Percentiles rank a stretch among this genome's conserved stretches.
These are phyloP conservation scores for Cadophora sp. DNA, from an alignment of 2,329 filamentous ascomycete species.

Conservation along the genomic window DNA sequence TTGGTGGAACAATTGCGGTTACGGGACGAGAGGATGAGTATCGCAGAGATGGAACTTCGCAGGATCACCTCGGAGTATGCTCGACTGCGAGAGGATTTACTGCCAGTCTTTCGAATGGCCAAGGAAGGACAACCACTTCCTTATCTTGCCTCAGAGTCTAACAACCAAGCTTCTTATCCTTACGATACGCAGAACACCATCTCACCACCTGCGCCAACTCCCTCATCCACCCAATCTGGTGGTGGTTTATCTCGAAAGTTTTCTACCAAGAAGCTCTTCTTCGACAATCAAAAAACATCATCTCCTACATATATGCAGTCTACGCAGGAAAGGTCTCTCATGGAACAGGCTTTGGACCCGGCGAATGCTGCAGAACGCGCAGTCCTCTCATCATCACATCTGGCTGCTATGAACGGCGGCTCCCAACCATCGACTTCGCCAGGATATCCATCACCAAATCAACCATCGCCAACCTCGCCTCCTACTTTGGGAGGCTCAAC, in stretches of 20 bases:
- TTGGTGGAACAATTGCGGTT: slow-evolving; percentile 88
- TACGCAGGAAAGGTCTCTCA: slow-evolving; percentile 69
- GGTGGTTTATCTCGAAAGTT: slow-evolving; percentile 72
- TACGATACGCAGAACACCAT: slow-evolving; percentile 57
- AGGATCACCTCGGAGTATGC: slow-evolving; percentile 88
- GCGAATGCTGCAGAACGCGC: slow-evolving; percentile 72
- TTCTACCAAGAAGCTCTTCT: slow-evolving; percentile 76
- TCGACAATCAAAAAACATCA: slow-evolving; percentile 77
- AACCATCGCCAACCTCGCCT: slow-evolving; percentile 74
- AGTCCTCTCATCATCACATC: slow-evolving; percentile 70
- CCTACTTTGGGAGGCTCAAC: slow-evolving; percentile 51
- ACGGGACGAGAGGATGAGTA: slow-evolving; percentile 87
- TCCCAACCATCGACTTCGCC: slow-evolving; percentile 60
- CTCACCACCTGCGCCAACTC: slow-evolving; percentile 64
- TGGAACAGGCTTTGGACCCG: slow-evolving; percentile 71
- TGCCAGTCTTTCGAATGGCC: slow-evolving; percentile 86
- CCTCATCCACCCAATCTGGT: slow-evolving; percentile 58
- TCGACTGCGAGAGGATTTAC: slow-evolving; percentile 86
- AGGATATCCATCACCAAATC: slow-evolving; percentile 68
- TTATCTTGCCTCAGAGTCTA: slow-evolving; percentile 43
- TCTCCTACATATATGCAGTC: slow-evolving; percentile 77
- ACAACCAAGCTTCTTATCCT: slow-evolving; percentile 48
- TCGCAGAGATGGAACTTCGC: slow-evolving; percentile 83
- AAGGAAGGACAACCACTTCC: slow-evolving; percentile 93
- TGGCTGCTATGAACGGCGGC: slow-evolving; percentile 72